Conservation (phyloP, 768 basidiomycete species). For the Amanita jacksonii region DNA sequence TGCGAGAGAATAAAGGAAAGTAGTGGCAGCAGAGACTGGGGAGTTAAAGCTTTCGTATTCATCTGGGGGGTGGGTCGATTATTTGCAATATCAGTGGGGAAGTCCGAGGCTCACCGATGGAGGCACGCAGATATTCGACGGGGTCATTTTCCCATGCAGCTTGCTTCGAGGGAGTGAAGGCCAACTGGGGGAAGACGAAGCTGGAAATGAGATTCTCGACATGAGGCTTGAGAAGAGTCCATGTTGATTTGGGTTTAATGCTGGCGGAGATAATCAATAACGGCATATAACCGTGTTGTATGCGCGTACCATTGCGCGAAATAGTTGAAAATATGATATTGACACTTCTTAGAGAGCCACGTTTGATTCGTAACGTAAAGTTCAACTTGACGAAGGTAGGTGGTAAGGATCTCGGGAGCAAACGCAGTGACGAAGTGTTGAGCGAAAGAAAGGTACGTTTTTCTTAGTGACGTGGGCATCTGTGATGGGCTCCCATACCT, state of each 20-base stretch:
- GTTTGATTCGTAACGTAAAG: conserved; percentile 62
- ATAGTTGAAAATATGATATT: conserved; percentile 77
- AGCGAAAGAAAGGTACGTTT: conserved; percentile 62
- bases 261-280: conserved; percentile 25
- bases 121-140: conserved; percentile 68
- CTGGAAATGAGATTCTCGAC: conserved; percentile 66
- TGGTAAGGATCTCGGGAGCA: conserved; percentile 81
- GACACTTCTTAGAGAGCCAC: conserved; percentile 78
- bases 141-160: conserved; percentile 77
- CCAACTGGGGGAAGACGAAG: conserved; percentile 83
- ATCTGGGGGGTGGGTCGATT: conserved; percentile 34
- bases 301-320: conserved; percentile 73
- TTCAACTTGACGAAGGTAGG: conserved; percentile 64
- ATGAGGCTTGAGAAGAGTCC: conserved; percentile 81
- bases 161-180: conserved; percentile 59
- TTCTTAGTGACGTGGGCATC: conserved; percentile 61
- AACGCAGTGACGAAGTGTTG: conserved; percentile 69
- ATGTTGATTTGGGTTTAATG: conserved; percentile 89
- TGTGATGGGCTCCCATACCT: conserved; percentile 87
- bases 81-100: neutral
- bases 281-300: neutral
- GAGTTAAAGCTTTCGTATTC: conserved; percentile 75
- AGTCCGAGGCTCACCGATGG: conserved; percentile 42
- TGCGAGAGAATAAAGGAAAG: conserved; percentile 71
- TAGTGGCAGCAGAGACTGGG: conserved; percentile 69